Percentiles rank a stretch among this genome's conserved stretches.
Evolutionary conservation across 768 basidiomycete species (phyloP).

Genomic region (Chiua virens): DNA sequence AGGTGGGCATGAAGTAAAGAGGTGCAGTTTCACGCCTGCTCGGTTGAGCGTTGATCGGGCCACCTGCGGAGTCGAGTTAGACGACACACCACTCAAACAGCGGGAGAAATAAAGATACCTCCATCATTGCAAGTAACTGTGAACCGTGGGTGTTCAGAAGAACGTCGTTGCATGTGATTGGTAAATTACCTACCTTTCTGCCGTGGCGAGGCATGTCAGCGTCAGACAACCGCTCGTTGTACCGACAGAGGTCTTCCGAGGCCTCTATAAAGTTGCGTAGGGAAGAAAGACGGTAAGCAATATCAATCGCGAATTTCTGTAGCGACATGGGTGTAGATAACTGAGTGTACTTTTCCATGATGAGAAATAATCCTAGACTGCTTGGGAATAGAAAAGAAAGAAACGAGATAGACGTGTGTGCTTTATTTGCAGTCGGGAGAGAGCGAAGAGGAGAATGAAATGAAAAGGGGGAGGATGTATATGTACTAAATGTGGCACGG

Average conservation of each 20-base stretch:
- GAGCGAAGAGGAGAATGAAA: slow-evolving; percentile 9
- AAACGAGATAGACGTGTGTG: slow-evolving; percentile 3
- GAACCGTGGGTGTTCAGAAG: slow-evolving; percentile 5
- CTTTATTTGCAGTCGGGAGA: slow-evolving; percentile 8
- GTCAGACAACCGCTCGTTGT: slow-evolving; percentile 16
- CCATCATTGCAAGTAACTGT: slow-evolving; percentile 50
- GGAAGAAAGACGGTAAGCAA: slow-evolving; percentile 31
- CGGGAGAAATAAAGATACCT: slow-evolving; percentile 40
- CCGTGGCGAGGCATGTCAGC: slow-evolving; percentile 22
- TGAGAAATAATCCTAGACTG: slow-evolving; percentile 11
- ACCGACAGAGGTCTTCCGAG: slow-evolving; percentile 25
- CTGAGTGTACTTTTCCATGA: slow-evolving; percentile 12
- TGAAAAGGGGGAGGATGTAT: slow-evolving; percentile 14
- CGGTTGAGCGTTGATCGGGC: slow-evolving; percentile 46
- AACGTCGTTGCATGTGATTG: background rate
- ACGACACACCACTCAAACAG: background rate
- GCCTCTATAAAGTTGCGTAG: slow-evolving; percentile 30
- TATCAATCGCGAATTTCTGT: slow-evolving; percentile 30
- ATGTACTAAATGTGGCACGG: slow-evolving; percentile 31
- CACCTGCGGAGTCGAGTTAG: slow-evolving; percentile 33
- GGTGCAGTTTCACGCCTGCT: slow-evolving; percentile 43
- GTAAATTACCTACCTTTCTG: slow-evolving; percentile 24
- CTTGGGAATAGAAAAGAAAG: slow-evolving; percentile 19
- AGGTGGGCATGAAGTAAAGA: slow-evolving; percentile 46
- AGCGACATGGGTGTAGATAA: slow-evolving; percentile 15